phyloP scores from a whole-genome alignment of 2,329 filamentous ascomycete species.

The Penicillium sp. region DNA sequence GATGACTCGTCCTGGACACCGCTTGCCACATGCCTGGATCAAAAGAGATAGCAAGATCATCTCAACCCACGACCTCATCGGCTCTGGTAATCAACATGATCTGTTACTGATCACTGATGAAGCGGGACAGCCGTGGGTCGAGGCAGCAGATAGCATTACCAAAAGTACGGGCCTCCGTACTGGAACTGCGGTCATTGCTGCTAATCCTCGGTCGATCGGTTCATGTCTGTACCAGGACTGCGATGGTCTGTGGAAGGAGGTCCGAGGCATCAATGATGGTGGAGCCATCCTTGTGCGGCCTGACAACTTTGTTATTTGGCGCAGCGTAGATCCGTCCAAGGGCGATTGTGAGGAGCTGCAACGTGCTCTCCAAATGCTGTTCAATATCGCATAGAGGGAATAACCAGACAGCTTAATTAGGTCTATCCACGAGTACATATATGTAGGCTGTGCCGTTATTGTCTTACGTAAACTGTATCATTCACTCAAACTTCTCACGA shows the following conservation, averaged over 20 bases:
- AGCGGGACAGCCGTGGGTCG: conserved; percentile 13
- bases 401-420: too few species aligned
- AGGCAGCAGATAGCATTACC: too few species aligned
- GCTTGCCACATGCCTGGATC: conserved; percentile 32
- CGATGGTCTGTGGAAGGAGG: conserved; percentile 2
- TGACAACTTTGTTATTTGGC: conserved; percentile 10
- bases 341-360: background rate
- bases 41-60: conserved; percentile 14
- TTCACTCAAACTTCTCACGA: too few species aligned
- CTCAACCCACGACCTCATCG: conserved; percentile 31
- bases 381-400: too few species aligned
- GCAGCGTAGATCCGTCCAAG: conserved; percentile 7
- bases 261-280: conserved; percentile 1
- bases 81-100: too few species aligned
- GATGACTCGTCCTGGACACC: conserved; percentile 30
- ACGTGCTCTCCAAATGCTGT: too few species aligned
- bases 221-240: conserved; percentile 6
- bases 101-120: conserved; percentile 22
- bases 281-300: conserved; percentile 9
- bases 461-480: too few species aligned
- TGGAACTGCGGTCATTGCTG: background rate
- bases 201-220: too few species aligned
- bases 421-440: too few species aligned
- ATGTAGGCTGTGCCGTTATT: too few species aligned
- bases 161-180: too few species aligned